Conservation (phyloP, 2,329 filamentous ascomycete genomes). For the Aspergillus clavatus region DNA sequence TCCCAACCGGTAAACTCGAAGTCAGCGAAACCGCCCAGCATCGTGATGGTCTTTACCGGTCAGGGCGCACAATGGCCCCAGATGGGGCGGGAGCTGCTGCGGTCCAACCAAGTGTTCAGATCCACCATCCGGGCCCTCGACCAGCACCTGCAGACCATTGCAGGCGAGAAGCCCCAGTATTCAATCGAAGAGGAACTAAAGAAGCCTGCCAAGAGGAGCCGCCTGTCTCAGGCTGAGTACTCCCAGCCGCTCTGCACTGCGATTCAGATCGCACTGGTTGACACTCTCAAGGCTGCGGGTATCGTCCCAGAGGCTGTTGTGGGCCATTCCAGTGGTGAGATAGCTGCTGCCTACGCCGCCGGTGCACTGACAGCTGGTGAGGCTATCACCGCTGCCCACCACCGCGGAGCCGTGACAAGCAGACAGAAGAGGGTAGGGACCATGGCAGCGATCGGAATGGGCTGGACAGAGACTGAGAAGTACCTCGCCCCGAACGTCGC, state of each 20-base stretch:
- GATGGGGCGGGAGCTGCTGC: slow-evolving; percentile 31
- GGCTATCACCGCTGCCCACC: slow-evolving; percentile 21
- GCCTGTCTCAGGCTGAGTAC: slow-evolving; percentile 22
- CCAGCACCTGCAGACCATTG: slow-evolving; percentile 8
- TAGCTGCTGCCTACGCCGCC: slow-evolving; percentile 33
- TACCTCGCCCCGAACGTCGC: slow-evolving; percentile 16
- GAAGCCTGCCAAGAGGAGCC: background rate
- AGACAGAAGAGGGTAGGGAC: slow-evolving; percentile 4
- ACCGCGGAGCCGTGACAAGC: slow-evolving; percentile 14
- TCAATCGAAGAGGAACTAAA: slow-evolving; percentile 11
- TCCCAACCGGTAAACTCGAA: too few relatives aligned
- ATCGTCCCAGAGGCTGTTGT: slow-evolving; percentile 23
- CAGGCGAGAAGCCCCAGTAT: slow-evolving; percentile 3
- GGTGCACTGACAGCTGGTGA: slow-evolving; percentile 15
- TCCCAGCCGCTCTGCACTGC: slow-evolving; percentile 31
- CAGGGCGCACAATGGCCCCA: slow-evolving; percentile 35
- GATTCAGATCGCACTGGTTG: slow-evolving; percentile 32
- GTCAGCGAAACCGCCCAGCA: too few relatives aligned
- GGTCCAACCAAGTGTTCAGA: slow-evolving; percentile 15
- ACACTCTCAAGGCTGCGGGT: slow-evolving; percentile 22
- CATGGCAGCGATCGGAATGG: slow-evolving; percentile 24
- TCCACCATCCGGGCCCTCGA: slow-evolving; percentile 16
- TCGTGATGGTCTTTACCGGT: slow-evolving; percentile 30
- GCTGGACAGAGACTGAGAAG: slow-evolving; percentile 1
- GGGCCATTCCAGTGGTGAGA: slow-evolving; percentile 36